Percentiles rank a stretch among this genome's conserved stretches.
phyloP scores from a whole-genome alignment of 2,329 filamentous ascomycete genomes.

The Dothistroma pini region DNA sequence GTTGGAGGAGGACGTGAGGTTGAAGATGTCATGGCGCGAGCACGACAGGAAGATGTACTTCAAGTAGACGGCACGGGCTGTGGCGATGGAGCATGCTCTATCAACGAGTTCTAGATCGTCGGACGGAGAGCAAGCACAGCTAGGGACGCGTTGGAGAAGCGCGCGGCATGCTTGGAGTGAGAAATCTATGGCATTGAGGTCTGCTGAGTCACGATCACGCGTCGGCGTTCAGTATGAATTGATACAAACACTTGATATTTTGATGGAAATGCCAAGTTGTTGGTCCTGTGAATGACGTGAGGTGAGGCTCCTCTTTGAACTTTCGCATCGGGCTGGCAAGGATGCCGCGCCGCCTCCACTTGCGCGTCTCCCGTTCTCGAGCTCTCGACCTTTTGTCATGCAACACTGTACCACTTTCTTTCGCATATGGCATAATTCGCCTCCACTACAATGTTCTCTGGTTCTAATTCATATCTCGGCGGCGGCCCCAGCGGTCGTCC shows the following conservation, averaged over 20 bases:
- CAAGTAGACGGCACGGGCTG: not conserved
- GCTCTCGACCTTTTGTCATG: not conserved
- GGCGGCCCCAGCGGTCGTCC: slow-evolving; percentile 72
- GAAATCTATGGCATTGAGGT: not conserved
- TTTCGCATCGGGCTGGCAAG: not conserved
- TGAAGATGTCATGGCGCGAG: not conserved
- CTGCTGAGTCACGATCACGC: not conserved
- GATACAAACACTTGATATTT: not conserved
- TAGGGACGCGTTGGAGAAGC: not conserved
- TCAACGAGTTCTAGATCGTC: not conserved
- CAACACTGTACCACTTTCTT: not conserved
- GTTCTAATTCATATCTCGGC: slow-evolving; percentile 80
- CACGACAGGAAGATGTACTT: not conserved
- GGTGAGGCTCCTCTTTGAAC: not conserved
- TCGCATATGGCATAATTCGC: slow-evolving; percentile 13
- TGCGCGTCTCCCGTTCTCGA: not conserved
- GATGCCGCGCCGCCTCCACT: not conserved
- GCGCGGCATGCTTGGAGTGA: not conserved
- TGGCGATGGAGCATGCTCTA: not conserved
- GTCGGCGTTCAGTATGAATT: not conserved
- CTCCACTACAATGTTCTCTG: slow-evolving; percentile 70
- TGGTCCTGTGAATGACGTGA: not conserved
- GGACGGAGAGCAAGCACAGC: not conserved
- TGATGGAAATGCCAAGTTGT: not conserved
- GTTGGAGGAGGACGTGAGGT: not conserved